These are phyloP conservation scores for Triangularia verruculosa DNA, from an alignment of 2,329 filamentous ascomycete genomes.

Conservation along the genomic window DNA sequence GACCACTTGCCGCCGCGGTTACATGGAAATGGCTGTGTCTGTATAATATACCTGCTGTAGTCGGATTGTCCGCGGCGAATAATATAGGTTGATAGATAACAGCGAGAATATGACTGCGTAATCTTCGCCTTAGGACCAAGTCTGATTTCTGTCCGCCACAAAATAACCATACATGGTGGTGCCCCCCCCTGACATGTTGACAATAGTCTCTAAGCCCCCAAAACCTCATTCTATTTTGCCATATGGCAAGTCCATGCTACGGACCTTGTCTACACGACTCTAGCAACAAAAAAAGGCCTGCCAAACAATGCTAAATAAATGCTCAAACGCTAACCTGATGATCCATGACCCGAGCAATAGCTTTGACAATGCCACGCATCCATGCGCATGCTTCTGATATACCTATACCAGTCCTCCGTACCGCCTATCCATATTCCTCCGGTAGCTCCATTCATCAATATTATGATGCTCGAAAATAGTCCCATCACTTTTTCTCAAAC, in stretches of 20 bases:
- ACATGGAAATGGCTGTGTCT: too few species aligned
- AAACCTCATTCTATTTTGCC: too few species aligned
- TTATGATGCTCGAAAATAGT: not conserved
- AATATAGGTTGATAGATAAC: too few species aligned
- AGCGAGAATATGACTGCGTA: too few species aligned
- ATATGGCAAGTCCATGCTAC: not conserved
- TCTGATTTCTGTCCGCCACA: too few species aligned
- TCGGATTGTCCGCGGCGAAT: too few species aligned
- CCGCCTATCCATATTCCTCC: not conserved
- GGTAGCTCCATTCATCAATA: not conserved
- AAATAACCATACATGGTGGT: too few species aligned
- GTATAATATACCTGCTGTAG: too few species aligned
- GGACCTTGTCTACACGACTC: not conserved
- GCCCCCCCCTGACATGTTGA: too few species aligned
- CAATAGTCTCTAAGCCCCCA: too few species aligned
- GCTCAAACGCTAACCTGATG: not conserved
- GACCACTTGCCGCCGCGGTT: too few species aligned
- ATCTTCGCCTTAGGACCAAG: too few species aligned
- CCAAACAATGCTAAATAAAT: not conserved
- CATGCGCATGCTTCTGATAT: not conserved
- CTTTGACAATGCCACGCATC: not conserved
- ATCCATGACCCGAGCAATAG: not conserved
- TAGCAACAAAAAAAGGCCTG: not conserved
- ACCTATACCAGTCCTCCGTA: not conserved
- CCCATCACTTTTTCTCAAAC: constrained; percentile 12